A percentile compares a stretch with the other conserved stretches of the same genome.
These are phyloP conservation scores for Guadua angustifolia DNA, from an alignment of 176 grass and related monocot genomes.

Conservation along the genomic window DNA sequence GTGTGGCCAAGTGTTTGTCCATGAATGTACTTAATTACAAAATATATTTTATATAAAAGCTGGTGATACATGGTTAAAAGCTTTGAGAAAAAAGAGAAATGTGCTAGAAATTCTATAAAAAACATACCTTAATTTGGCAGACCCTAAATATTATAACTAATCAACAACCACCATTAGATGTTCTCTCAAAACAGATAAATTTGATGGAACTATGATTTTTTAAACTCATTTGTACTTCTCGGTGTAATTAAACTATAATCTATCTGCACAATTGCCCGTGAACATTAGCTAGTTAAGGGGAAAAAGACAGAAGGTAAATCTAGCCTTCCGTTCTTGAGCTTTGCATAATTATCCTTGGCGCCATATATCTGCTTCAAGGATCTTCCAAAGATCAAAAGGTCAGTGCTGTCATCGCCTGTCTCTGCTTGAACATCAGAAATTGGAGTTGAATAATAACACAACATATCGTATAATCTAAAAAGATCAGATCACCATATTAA, in stretches of 20 bases:
- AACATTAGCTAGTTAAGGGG: not conserved
- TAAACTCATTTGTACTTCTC: too few relatives aligned
- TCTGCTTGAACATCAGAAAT: slow-evolving; percentile 37
- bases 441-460: slow-evolving; percentile 23
- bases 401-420: not conserved
- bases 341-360: slow-evolving; percentile 17
- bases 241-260: not conserved
- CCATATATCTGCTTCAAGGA: not conserved
- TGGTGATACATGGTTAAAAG: too few relatives aligned
- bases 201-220: not conserved
- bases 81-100: too few relatives aligned
- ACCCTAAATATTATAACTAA: too few relatives aligned
- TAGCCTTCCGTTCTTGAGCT: slow-evolving; percentile 30
- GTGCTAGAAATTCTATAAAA: too few relatives aligned
- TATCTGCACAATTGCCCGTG: not conserved
- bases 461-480: not conserved
- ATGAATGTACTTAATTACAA: slow-evolving; percentile 4
- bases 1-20: not conserved
- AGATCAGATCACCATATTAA: not conserved
- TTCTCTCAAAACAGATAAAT: not conserved
- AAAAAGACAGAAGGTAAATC: not conserved
- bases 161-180: too few relatives aligned
- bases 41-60: not conserved
- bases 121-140: too few relatives aligned
- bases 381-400: slow-evolving; percentile 26